Conservation (phyloP, 352 stramenopile species). For the Phytophthora pini region DNA sequence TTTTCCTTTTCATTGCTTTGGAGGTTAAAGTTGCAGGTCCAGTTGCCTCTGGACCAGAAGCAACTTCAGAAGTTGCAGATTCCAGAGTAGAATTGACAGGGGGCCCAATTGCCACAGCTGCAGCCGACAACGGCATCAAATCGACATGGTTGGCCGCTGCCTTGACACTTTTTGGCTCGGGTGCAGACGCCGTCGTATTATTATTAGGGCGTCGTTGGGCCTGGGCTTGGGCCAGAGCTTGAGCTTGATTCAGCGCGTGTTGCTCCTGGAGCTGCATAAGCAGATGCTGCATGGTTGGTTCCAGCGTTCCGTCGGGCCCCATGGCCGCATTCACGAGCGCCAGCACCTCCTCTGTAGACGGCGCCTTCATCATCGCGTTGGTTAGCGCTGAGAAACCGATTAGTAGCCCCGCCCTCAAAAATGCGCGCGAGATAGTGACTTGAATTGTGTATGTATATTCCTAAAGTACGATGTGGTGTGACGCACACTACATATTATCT, state of each 20-base stretch:
- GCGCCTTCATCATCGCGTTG: slow-evolving; percentile 43
- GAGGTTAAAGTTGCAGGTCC: slow-evolving; percentile 5
- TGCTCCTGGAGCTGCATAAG: slow-evolving; percentile 60
- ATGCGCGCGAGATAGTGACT: slow-evolving; percentile 9
- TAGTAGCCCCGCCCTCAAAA: slow-evolving; percentile 33
- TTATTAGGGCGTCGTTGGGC: slow-evolving; percentile 9
- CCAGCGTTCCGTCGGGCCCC: slow-evolving; percentile 37
- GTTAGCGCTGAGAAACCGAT: slow-evolving; percentile 20
- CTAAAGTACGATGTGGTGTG: slow-evolving; percentile 6
- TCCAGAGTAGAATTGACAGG: slow-evolving; percentile 5
- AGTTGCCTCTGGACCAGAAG: not conserved
- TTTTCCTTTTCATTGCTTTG: slow-evolving; percentile 65
- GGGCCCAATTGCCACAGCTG: slow-evolving; percentile 22
- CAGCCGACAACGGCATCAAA: slow-evolving; percentile 37
- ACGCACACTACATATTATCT: slow-evolving; percentile 13
- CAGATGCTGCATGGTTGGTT: slow-evolving; percentile 63
- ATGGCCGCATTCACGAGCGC: slow-evolving; percentile 58
- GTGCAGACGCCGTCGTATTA: not conserved
- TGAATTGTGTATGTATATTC: slow-evolving; percentile 1
- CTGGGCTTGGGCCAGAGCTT: slow-evolving; percentile 21
- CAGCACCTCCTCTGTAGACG: slow-evolving; percentile 62
- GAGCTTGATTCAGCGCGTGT: slow-evolving; percentile 35
- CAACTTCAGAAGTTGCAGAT: slow-evolving; percentile 13
- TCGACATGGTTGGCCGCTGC: slow-evolving; percentile 19
- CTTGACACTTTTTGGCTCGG: slow-evolving; percentile 9